These are phyloP conservation scores for Neofusicoccum sp. DNA, from an alignment of 2,329 filamentous ascomycete species.

Conservation along the genomic window DNA sequence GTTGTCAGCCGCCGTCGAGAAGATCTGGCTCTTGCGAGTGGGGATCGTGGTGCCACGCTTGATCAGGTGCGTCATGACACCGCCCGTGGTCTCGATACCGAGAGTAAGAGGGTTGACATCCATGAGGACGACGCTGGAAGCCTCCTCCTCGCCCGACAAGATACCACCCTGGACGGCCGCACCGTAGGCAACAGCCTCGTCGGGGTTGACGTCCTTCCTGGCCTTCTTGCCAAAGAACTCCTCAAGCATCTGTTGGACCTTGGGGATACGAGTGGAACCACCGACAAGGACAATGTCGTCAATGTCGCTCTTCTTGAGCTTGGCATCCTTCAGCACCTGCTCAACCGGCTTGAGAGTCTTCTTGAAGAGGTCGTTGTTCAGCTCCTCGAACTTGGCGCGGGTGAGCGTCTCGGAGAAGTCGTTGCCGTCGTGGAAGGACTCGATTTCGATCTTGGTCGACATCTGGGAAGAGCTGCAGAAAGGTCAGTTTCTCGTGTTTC, in stretches of 20 bases:
- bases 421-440: conserved; percentile 93
- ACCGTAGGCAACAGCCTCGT: conserved; percentile 97
- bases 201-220: conserved; percentile 98
- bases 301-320: conserved; percentile 92
- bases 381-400: conserved; percentile 98
- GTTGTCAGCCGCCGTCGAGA: conserved; percentile 95
- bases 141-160: conserved; percentile 81
- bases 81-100: conserved; percentile 95
- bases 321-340: conserved; percentile 97
- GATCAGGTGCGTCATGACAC: conserved; percentile 97
- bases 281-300: conserved; percentile 97
- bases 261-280: conserved; percentile 98
- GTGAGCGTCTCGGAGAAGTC: conserved; percentile 98
- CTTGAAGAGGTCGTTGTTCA: conserved; percentile 99
- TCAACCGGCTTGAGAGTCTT: conserved; percentile 98
- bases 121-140: conserved; percentile 83
- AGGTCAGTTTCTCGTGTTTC: not conserved
- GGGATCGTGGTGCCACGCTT: conserved; percentile 92
- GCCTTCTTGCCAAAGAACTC: conserved; percentile 98
- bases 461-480: conserved; percentile 73
- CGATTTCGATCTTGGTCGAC: conserved; percentile 89
- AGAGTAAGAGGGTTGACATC: conserved; percentile 95
- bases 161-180: conserved; percentile 97
- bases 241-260: conserved; percentile 91
- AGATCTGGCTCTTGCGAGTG: conserved; percentile 96